Evolutionary conservation across 805 yeast genomes (phyloP).

Genomic region (Metschnikowia hibisci): DNA sequence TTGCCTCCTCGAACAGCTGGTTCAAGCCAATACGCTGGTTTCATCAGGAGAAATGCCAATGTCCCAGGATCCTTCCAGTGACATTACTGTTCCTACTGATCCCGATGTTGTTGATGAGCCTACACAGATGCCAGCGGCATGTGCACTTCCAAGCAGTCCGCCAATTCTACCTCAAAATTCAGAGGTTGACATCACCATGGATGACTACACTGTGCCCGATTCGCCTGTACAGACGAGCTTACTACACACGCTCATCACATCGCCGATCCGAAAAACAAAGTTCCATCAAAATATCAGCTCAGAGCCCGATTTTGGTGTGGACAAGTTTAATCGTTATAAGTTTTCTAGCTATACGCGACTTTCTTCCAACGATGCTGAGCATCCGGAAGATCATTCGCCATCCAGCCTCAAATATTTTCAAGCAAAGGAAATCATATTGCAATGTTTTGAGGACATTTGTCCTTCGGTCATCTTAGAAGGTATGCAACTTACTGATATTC

Average conservation of each 20-base stretch:
- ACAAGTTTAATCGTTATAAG: slow-evolving; percentile 41
- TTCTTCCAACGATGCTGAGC: slow-evolving; percentile 34
- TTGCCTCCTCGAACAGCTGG: background rate
- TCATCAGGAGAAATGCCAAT: background rate
- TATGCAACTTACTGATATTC: slow-evolving; percentile 45
- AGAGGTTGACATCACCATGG: slow-evolving; percentile 29
- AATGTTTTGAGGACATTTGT: slow-evolving; percentile 45
- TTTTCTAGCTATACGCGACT: slow-evolving; percentile 24
- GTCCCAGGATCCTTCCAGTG: background rate
- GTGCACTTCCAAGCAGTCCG: slow-evolving; percentile 34
- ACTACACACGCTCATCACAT: slow-evolving; percentile 7
- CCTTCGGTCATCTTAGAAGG: slow-evolving; percentile 47
- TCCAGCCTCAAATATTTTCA: slow-evolving; percentile 13
- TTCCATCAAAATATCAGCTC: slow-evolving; percentile 20
- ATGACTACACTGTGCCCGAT: slow-evolving; percentile 23
- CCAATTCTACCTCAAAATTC: slow-evolving; percentile 33
- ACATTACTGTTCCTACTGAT: slow-evolving; percentile 8
- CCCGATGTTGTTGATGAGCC: slow-evolving; percentile 1
- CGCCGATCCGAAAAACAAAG: slow-evolving; percentile 2
- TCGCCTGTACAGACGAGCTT: slow-evolving; percentile 21
- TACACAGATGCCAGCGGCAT: background rate
- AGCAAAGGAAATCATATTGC: slow-evolving; percentile 42
- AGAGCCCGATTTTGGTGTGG: slow-evolving; percentile 49
- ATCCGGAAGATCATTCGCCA: background rate
- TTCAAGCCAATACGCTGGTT: background rate